These are phyloP conservation scores for Atkinsonella hypoxylon DNA, from an alignment of 2,329 filamentous ascomycete species.

Conservation along the genomic window DNA sequence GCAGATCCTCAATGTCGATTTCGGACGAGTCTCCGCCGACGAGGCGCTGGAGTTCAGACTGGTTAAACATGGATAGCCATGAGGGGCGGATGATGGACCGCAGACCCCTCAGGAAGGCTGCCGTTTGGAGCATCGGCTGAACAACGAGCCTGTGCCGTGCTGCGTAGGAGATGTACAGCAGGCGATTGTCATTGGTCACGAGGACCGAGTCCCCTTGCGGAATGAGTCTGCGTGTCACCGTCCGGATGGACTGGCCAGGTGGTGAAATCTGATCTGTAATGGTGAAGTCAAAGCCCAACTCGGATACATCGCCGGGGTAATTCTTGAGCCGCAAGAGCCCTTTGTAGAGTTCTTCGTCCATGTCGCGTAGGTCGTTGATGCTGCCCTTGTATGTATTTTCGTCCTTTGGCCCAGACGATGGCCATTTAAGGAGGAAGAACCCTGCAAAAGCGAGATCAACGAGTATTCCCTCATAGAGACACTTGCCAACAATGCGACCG, in stretches of 20 bases:
- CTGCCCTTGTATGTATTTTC: constrained; percentile 75
- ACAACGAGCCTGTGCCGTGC: constrained; percentile 74
- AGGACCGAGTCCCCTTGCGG: constrained; percentile 61
- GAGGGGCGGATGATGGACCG: constrained; percentile 78
- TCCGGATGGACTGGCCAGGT: constrained; percentile 37
- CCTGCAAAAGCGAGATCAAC: constrained; percentile 87
- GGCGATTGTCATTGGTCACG: constrained; percentile 85
- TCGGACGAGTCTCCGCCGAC: constrained; percentile 78
- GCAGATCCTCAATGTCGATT: constrained; percentile 79
- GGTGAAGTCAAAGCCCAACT: constrained; percentile 74
- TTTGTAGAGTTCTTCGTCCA: constrained; percentile 84
- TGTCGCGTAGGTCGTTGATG: constrained; percentile 83
- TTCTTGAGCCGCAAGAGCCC: constrained; percentile 77
- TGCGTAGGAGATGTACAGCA: constrained; percentile 89
- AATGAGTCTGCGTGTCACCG: constrained; percentile 63
- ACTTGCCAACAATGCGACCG: constrained; percentile 88
- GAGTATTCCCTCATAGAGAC: constrained; percentile 91
- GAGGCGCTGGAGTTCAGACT: constrained; percentile 83
- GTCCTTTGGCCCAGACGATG: constrained; percentile 52
- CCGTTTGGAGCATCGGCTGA: constrained; percentile 71
- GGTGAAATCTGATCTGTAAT: constrained; percentile 57
- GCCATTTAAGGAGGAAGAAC: constrained; percentile 96
- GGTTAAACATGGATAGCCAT: constrained; percentile 99
- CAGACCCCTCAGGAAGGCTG: constrained; percentile 77
- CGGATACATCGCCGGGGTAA: constrained; percentile 60